Base-by-base conservation (phyloP, 805 yeast genomes). In the Candida loeiensis region DNA sequence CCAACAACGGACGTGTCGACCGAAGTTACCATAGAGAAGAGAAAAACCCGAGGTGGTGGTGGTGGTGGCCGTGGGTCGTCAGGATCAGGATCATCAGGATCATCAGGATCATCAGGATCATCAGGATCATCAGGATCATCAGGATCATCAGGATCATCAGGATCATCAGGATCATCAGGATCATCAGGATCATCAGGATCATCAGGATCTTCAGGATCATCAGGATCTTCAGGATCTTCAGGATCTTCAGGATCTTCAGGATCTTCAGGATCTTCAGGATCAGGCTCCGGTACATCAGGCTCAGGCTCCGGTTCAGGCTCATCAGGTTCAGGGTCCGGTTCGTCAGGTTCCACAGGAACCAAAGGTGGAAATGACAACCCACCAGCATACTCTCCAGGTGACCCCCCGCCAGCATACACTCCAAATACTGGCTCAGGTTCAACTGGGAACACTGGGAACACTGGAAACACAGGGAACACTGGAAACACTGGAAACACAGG, bases 211-310 rank as follows among this genome's bases (percentile, higher is more conserved):
- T 21, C 24, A 21, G 24, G 24, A 21, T 21, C 24, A 21, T 21
- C 24, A 7, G 24, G 24, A 21, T 21, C 24, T 7, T 21, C 24
- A 7, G 24, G 24, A 9, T 21, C 24, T 21, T 21, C 24, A 7
- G 24, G 24, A 9, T 21, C 24, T 21, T 21, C 29, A 26, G 29
- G 29, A 8, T 8, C 14, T 9, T 9, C 14, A 4, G 27, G 35
- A 9, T 8, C 35, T 37, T 21, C 24, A 21, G 24, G 24, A 7
- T 21, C 24, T 21, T 21, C 24, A 21, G 24, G 24, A 7, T 14
- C 20, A n/a, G n/a, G n/a, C 4, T 3, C 33, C 42, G 4, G 37
- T 36, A 17, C 41, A 40, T 1, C 30, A 11, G 19, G 34, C 3
- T 26, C 31, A n/a, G n/a, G n/a, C n/a, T n/a, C n/a, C n/a, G n/a